Evolutionary conservation across 148 eudicot genomes (phyloP), one percentile per base, ranked within the genome.

Genomic region (Fagopyrum tataricum): DNA sequence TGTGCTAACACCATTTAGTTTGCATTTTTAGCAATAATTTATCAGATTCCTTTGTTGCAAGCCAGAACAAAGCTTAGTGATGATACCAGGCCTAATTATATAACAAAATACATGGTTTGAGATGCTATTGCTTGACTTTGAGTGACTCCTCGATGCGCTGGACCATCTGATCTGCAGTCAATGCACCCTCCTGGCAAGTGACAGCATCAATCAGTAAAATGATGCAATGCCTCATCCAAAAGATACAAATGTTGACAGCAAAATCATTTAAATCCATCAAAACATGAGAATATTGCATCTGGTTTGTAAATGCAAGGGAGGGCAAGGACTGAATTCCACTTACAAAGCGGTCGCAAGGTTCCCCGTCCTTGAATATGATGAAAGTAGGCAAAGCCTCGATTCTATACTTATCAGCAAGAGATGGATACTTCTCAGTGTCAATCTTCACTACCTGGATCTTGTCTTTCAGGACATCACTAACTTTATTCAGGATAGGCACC

Each of bases 351-450:
- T 89, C 98, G 72, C 47, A 77, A 24, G 93, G 96, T 55, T 85
- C 53, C n/a, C 97, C 98, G 71, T n/a, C 82, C 80, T 89, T 94
- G 74, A 94, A 94, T 68, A 94, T 20, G 70, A 94, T 87, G 84
- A 91, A 91, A 67, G 98, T 89, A 51, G 98, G 98, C 84, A 91
- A 76, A 4, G 96, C 97, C 97, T 77, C 84, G 66, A 94, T 89
- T 18, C 64, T 84, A 82, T 88, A 91, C 83, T 91, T 85, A 71
- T 81, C 77, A 68, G 93, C 98, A 78, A 89, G 77, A 76, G 61
- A 51, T 74, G 93, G 90, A 73, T 91, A 84, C 74, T 91, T 88
- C 83, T 91, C 93, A 4, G 97, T 91, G 76, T 94, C 98, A 77
- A 94, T 88, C 87, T 94, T 94, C 72, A 89, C 93, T 75, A 94